phyloP scores from a whole-genome alignment of 805 yeast species.

The Suhomyces sp. region DNA sequence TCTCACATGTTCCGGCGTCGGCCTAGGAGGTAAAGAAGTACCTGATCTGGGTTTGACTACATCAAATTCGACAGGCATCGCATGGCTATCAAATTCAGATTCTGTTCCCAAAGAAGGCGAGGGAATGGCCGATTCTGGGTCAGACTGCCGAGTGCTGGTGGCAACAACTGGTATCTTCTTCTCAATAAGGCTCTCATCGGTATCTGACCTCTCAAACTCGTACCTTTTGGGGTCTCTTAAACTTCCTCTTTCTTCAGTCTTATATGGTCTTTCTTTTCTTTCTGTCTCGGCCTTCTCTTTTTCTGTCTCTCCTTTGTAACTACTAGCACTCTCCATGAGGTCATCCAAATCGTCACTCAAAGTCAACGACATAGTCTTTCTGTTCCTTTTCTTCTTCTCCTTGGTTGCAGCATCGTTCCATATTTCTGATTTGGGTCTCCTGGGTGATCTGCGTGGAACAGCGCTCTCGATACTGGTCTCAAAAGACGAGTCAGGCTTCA shows the following conservation, averaged over 20 bases:
- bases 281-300: not conserved
- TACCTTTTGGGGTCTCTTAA: not conserved
- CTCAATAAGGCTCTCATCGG: not conserved
- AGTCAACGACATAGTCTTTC: slow-evolving; percentile 19
- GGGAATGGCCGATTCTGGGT: not conserved
- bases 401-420: not conserved
- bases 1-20: slow-evolving; percentile 21
- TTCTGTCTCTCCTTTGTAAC: slow-evolving; percentile 2
- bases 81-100: not conserved
- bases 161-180: not conserved
- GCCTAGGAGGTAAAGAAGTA: slow-evolving; percentile 23
- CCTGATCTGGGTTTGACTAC: not conserved
- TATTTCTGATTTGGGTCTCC: slow-evolving; percentile 34
- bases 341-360: slow-evolving; percentile 37
- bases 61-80: not conserved
- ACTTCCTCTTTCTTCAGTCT: not conserved
- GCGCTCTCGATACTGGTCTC: slow-evolving; percentile 35
- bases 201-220: not conserved
- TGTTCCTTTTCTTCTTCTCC: slow-evolving; percentile 2
- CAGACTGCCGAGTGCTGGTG: not conserved
- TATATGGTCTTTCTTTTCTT: not conserved
- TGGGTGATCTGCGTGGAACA: slow-evolving; percentile 38
- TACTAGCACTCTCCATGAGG: slow-evolving; percentile 35
- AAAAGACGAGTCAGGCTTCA: slow-evolving; percentile 29
- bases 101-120: not conserved